These are phyloP conservation scores for Blastobotrys muscicola DNA, from an alignment of 805 yeast species.

Conservation along the genomic window DNA sequence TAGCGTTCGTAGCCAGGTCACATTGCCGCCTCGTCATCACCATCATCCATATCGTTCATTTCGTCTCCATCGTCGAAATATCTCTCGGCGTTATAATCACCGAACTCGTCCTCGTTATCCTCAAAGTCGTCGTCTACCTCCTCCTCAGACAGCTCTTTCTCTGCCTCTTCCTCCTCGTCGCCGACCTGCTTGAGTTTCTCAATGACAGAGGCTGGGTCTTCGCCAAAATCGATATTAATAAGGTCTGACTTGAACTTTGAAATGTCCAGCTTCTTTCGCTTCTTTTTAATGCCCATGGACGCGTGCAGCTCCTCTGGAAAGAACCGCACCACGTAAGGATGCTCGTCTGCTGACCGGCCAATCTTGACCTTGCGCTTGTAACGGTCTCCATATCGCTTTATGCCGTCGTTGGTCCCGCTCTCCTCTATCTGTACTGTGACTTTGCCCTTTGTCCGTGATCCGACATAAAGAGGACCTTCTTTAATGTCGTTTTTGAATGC, in stretches of 20 bases:
- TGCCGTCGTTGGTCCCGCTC: constrained; percentile 43
- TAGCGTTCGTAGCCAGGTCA: not conserved
- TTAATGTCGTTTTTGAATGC: constrained; percentile 14
- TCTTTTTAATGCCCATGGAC: constrained; percentile 55
- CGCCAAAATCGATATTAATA: constrained; percentile 29
- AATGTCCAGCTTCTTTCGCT: constrained; percentile 28
- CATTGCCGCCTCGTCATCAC: constrained; percentile 44
- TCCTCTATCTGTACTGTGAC: constrained; percentile 16
- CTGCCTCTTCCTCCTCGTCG: constrained; percentile 23
- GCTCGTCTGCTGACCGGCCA: constrained; percentile 65
- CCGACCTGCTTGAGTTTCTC: constrained; percentile 1
- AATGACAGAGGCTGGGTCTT: constrained; percentile 3
- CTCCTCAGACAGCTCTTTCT: constrained; percentile 40
- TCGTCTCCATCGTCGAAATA: constrained; percentile 63
- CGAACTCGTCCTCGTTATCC: constrained; percentile 63
- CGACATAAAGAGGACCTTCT: constrained; percentile 24
- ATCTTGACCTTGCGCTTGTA: constrained; percentile 62
- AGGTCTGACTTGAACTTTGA: constrained; percentile 32
- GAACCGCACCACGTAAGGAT: constrained; percentile 60
- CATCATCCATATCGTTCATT: constrained; percentile 49
- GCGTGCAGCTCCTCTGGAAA: constrained; percentile 72
- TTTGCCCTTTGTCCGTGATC: constrained; percentile 12
- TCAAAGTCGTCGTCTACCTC: constrained; percentile 53
- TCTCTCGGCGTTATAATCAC: constrained; percentile 71
- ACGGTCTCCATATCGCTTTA: constrained; percentile 73